Conservation (phyloP, 495 filamentous ascomycete species). For the Copromyces sp. region DNA sequence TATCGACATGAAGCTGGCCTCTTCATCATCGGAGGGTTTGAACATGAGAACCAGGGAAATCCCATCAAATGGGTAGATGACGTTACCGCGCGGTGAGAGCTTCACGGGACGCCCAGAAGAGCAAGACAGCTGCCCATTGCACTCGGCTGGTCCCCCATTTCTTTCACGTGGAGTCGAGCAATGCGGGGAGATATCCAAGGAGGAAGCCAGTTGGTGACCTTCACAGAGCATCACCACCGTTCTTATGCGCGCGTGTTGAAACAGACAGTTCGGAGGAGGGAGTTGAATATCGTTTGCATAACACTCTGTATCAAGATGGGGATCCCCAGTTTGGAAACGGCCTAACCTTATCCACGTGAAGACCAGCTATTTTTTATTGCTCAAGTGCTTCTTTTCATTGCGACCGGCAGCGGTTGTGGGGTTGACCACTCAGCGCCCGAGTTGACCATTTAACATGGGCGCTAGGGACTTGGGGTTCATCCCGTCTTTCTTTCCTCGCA, state of each 20-base stretch:
- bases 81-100: not conserved
- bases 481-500: not conserved
- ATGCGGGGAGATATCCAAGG: not conserved
- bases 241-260: not conserved
- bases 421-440: not conserved
- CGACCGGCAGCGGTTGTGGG: not conserved
- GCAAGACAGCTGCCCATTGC: not conserved
- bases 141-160: not conserved
- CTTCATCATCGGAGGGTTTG: not conserved
- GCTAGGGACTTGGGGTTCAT: not conserved
- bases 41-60: not conserved
- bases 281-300: not conserved
- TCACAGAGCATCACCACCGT: not conserved
- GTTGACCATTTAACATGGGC: not conserved
- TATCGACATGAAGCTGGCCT: not conserved
- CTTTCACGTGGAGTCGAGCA: not conserved
- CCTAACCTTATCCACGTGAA: not conserved
- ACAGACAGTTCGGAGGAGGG: not conserved
- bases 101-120: not conserved
- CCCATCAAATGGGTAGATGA: not conserved
- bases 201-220: not conserved
- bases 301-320: not conserved
- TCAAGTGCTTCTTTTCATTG: not conserved
- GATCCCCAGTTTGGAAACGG: not conserved
- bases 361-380: not conserved